Evolutionary conservation across 306 rosid species (phyloP), one percentile per base, ranked within the genome.

Genomic region (Medicago lupulina): DNA sequence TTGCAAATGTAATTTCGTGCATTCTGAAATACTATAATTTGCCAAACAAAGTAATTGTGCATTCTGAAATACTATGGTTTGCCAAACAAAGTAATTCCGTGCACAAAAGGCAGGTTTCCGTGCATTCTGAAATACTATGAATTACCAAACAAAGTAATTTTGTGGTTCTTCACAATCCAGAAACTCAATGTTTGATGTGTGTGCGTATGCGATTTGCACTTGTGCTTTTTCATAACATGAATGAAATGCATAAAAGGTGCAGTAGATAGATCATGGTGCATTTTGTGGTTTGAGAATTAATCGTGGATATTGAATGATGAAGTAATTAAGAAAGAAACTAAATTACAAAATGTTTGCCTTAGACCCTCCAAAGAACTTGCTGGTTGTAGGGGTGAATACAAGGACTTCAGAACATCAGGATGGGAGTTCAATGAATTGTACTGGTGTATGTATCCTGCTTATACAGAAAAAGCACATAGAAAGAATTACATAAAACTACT

Each of bases 371-470:
- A 86, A 67, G 99, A 89, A 83, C 96, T 96, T 65, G 97, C 84
- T 82, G 93, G 98, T 76, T 96, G 99, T 77, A 96, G 93, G 7
- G 99, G 99, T 67, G 99, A 96, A 82, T 96, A 92, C 63, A 96
- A 87, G 46, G 98, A 96, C 89, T 92, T 96, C 76, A 96, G 64
- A 83, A 96, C 93, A 83, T 96, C 98, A 76, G 98, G 99, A 79
- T 96, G 96, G 34, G 98, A 96, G 85, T 92, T 87, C 79, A 96
- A 83, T 63, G 98, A 92, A 86, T 96, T 96, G 85, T 96, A 96
- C 76, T 92, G 96, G 86, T 86, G 92, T 67, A 92, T 87, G 83
- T 92, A 90, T 70, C 91, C 99, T 96, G 93, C 67, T 72, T 77
- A 76, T 72, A 80, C 28, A 78, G 57, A 78, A 54, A 71, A 75